A percentile compares a stretch with the other conserved stretches of the same genome.
phyloP scores from a whole-genome alignment of 306 rosid species.

The Acacia acuminata region DNA sequence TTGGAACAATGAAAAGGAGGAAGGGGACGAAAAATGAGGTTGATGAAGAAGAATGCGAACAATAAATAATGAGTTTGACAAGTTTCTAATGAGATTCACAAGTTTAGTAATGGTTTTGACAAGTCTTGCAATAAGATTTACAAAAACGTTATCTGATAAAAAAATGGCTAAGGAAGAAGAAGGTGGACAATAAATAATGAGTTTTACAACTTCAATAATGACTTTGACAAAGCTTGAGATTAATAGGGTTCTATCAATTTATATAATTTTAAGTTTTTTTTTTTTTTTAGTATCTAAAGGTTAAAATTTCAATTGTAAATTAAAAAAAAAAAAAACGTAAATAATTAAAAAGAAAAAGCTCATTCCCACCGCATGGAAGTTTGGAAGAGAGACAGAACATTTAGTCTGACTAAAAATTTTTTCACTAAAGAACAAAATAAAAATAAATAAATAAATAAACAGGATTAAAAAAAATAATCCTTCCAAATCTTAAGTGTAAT shows the following conservation, averaged over 20 bases:
- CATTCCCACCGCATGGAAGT: conserved; percentile 51
- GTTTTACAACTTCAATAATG: no score
- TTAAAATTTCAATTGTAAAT: background rate
- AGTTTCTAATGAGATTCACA: no score
- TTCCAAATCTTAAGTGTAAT: background rate
- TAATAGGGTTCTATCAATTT: background rate
- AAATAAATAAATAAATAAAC: conserved; percentile 5
- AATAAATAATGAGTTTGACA: no score
- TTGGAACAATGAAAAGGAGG: no score
- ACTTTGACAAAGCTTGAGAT: no score
- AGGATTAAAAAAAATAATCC: background rate
- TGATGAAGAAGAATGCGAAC: no score
- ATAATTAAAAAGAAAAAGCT: conserved; percentile 45
- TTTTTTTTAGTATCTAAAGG: background rate
- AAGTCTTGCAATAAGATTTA: no score
- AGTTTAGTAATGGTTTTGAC: no score
- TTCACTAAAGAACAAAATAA: conserved; percentile 37
- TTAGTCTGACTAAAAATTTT: conserved; percentile 40
- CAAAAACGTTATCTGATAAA: no score
- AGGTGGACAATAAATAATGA: no score
- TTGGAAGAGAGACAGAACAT: conserved; percentile 42
- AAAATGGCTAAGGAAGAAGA: no score
- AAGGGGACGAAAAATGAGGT: no score
- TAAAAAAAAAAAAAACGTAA: background rate
- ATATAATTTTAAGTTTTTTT: background rate